Base-by-base conservation (phyloP, 2,329 filamentous ascomycete species). In the Dactylonectria macrodidyma region DNA sequence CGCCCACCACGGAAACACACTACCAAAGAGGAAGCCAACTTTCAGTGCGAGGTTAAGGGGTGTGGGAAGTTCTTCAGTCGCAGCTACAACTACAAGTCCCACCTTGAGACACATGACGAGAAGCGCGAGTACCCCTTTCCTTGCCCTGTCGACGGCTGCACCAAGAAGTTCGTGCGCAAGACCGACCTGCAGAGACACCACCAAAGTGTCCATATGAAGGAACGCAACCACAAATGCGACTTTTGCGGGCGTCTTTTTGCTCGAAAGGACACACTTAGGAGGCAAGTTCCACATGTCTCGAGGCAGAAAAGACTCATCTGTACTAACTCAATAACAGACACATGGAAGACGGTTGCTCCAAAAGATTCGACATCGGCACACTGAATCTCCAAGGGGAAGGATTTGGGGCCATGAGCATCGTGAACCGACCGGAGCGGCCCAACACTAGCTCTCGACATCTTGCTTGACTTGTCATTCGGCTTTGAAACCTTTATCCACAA, bases 51-150 rank as follows among this genome's bases (percentile, higher is more conserved):
- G 62, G 84, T 90, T 41, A 86, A 90, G 66, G 85, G 90, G 2
- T 97, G 95, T 77, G 91, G 91, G 7, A 93, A 92, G 79, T 87
- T 92, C 16, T 97, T 97, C 78, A 93, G 93, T 71, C 87, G 95
- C 69, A 92, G 90, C 75, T 97, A 95, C 83, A 97, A 97, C 81
- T 94, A 91, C 82, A 95, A 93, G 76, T 92, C 94, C 34, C 95
- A 97, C 79, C 88, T 95, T 86, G 92, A 95, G 76, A 95, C 91
- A 1, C 95, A 97, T 77, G 90, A 96, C 76, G 90, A 93, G 14
- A 87, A 89, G 66, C 87, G 92, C 64, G 89, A 89, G 74, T 93
- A 93, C 75, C 90, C 91, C 0, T 92, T 94, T 75, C 85, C 86
- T 1, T 97, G 95, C 80, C 83, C 83, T 1, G 83, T 90, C 34